phyloP scores from a whole-genome alignment of 768 basidiomycete genomes.

The Tylopilus subfusipes region DNA sequence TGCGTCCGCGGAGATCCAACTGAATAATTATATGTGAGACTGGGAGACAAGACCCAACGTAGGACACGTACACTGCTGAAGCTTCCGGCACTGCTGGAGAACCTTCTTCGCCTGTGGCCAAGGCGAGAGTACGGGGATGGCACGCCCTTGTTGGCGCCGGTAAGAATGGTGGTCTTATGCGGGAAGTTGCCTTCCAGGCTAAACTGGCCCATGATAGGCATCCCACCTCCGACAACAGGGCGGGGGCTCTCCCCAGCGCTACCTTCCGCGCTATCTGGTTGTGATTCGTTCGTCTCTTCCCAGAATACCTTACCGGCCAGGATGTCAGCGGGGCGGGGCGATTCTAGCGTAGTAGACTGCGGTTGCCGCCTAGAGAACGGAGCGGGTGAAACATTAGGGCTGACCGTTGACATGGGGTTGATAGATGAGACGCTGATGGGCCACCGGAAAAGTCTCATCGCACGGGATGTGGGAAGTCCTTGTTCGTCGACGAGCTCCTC shows the following conservation, averaged over 20 bases:
- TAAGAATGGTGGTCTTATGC: constrained; percentile 27
- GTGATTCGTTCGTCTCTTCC: constrained; percentile 42
- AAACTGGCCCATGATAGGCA: constrained; percentile 41
- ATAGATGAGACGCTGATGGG: constrained; percentile 62
- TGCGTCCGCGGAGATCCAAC: constrained; percentile 33
- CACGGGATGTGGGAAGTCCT: constrained; percentile 70
- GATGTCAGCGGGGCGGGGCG: constrained; percentile 66
- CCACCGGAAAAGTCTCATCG: constrained; percentile 67
- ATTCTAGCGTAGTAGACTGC: constrained; percentile 29
- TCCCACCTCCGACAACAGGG: constrained; percentile 13
- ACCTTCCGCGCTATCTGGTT: constrained; percentile 34
- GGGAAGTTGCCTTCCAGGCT: constrained; percentile 12
- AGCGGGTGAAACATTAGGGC: constrained; percentile 48
- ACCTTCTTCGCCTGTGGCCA: constrained; percentile 22
- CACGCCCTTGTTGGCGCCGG: constrained; percentile 28
- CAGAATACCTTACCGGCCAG: constrained; percentile 58
- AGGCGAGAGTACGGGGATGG: constrained; percentile 33
- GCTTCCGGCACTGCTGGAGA: constrained; percentile 32
- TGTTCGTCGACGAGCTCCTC: constrained; percentile 78
- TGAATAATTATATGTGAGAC: constrained; percentile 8
- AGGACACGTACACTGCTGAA: constrained; percentile 35
- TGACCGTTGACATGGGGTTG: constrained; percentile 74
- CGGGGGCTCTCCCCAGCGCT: constrained; percentile 29
- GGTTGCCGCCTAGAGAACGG: constrained; percentile 34
- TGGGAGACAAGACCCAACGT: constrained; percentile 1